Evolutionary conservation across 2,329 filamentous ascomycete species (phyloP), one percentile per base, ranked within the genome.

Genomic region (Calonectria montana): DNA sequence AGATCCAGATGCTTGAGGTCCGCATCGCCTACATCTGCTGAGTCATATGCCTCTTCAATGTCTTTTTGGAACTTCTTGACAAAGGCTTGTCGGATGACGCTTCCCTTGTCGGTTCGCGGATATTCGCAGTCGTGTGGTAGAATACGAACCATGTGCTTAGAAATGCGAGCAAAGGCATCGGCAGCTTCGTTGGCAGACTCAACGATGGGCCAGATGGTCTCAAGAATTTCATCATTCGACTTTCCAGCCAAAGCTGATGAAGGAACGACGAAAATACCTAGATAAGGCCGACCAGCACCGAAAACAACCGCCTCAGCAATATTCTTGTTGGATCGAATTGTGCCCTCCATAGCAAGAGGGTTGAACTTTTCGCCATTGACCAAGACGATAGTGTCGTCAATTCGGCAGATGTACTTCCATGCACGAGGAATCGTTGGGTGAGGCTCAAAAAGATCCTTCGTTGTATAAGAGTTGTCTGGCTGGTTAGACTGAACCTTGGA

Each of bases 311-410:
- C 88, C 70, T 92, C 90, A 3, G 83, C 77, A 5, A 92, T 75
- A 7, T 87, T 69, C 12, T 80, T 73, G 48, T 79, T 80, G 2
- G 85, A 86, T 5, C 85, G 82, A 8, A 93, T 86, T 0, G 84
- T 84, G 18, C 86, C 87, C 80, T 93, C 91, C 25, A 92, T 80
- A 2, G 89, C 88, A 6, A 88, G 87, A 1, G 91, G 91, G 77
- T 93, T 90, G 74, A 93, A 92, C 77, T 93, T 93, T 83, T 93
- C 92, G 7, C 91, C 91, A 10, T 91, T 93, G 29, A 89, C 82
- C 6, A 93, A 84, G 0, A 88, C 89, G 31, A 93, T 85, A 67
- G 90, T 90, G 10, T 89, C 87, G 74, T 93, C 92, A 2, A 87
- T 86, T 47, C 91, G 83, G 2, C 88, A 89, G 69, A 91, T 86